phyloP scores from a whole-genome alignment of 441 rosid species.

The Croton laevigatus region DNA sequence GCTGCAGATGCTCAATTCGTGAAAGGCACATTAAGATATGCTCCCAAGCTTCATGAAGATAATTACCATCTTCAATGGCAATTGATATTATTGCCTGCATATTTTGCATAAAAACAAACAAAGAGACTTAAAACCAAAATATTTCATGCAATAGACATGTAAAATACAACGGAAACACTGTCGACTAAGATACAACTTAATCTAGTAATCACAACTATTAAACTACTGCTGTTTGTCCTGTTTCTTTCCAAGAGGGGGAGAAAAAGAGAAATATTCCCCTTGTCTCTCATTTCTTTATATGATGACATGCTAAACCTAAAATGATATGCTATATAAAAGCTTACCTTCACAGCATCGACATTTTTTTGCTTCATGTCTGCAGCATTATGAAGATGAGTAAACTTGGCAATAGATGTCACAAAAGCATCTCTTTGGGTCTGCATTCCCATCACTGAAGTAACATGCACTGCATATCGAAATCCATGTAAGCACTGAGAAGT shows the following conservation, averaged over 20 bases:
- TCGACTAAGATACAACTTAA: neutral
- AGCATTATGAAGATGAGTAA: slow-evolving; percentile 91
- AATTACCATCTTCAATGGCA: slow-evolving; percentile 94
- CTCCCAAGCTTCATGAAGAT: slow-evolving; percentile 98
- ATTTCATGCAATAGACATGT: neutral
- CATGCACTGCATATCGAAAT: slow-evolving; percentile 82
- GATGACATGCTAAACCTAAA: slow-evolving; percentile 4
- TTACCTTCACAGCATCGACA: slow-evolving; percentile 95
- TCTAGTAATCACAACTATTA: neutral
- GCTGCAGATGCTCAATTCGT: slow-evolving; percentile 92
- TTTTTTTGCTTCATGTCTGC: slow-evolving; percentile 98
- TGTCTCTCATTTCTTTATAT: slow-evolving; percentile 1
- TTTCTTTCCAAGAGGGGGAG: neutral
- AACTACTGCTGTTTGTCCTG: neutral
- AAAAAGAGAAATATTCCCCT: neutral
- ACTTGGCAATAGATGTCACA: slow-evolving; percentile 96
- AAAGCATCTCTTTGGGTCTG: slow-evolving; percentile 99
- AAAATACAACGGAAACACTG: neutral
- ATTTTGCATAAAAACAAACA: slow-evolving; percentile 5
- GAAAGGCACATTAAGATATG: slow-evolving; percentile 96
- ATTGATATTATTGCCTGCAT: slow-evolving; percentile 85
- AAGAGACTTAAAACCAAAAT: neutral
- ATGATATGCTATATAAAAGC: slow-evolving; percentile 20
- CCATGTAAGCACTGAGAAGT: slow-evolving; percentile 89
- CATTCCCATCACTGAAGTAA: slow-evolving; percentile 96